These are phyloP conservation scores for Saturnispora gosingensis DNA, from an alignment of 805 yeast species.

Conservation along the genomic window DNA sequence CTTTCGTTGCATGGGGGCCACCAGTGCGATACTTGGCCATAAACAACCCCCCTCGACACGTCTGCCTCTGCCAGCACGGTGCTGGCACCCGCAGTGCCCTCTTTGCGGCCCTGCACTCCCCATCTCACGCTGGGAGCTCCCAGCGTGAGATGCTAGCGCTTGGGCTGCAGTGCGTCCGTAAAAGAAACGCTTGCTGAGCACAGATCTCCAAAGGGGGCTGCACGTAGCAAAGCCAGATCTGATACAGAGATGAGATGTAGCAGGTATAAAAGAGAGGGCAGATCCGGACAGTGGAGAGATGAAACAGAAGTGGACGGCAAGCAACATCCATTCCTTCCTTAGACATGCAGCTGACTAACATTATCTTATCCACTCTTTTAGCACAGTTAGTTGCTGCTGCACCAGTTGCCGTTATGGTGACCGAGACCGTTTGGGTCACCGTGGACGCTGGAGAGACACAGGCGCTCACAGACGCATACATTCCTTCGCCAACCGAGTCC, in stretches of 20 bases:
- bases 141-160: too few relatives aligned
- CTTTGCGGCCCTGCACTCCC: not conserved
- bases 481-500: constrained; percentile 3
- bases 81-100: too few relatives aligned
- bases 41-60: too few relatives aligned
- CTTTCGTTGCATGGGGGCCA: not conserved
- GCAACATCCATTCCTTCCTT: not conserved
- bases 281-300: not conserved
- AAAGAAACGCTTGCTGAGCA: not conserved
- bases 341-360: constrained; percentile 13
- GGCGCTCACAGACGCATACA: constrained; percentile 12
- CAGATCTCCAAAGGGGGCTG: constrained; percentile 1
- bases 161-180: too few relatives aligned
- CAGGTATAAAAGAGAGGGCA: not conserved
- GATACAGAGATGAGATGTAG: not conserved
- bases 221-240: not conserved
- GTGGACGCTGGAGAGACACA: constrained; percentile 15
- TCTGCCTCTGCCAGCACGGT: too few relatives aligned
- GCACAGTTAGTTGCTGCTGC: constrained; percentile 18
- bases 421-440: constrained; percentile 19
- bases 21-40: too few relatives aligned
- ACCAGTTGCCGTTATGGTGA: constrained; percentile 19
- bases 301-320: not conserved
- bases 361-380: constrained; percentile 16
- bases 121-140: not conserved